Conservation (phyloP, 306 rosid species). For the Dalbergia cultrata region DNA sequence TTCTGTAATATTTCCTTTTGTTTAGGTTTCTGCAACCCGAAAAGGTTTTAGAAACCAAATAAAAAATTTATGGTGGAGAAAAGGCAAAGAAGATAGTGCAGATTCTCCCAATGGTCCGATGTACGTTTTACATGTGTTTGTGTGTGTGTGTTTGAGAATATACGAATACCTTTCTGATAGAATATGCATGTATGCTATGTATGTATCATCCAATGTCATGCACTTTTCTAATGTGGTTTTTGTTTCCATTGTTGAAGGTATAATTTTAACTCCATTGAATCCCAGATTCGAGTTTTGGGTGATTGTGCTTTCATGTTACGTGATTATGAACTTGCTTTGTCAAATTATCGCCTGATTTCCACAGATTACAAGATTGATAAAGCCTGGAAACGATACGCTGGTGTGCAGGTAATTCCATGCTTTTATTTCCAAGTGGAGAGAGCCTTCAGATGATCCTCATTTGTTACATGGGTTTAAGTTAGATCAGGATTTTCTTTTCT, state of each 20-base stretch:
- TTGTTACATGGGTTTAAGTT: slow-evolving; percentile 23
- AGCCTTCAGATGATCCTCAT: slow-evolving; percentile 34
- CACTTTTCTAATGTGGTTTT: slow-evolving; percentile 52
- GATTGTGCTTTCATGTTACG: slow-evolving; percentile 97
- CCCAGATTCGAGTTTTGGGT: slow-evolving; percentile 96
- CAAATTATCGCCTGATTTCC: slow-evolving; percentile 94
- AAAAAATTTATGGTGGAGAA: slow-evolving; percentile 99
- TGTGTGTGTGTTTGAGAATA: not conserved
- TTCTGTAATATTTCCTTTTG: slow-evolving; percentile 39
- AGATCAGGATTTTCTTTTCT: slow-evolving; percentile 40
- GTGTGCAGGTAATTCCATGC: slow-evolving; percentile 80
- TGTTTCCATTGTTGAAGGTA: slow-evolving; percentile 74
- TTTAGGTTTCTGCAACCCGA: slow-evolving; percentile 92
- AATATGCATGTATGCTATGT: slow-evolving; percentile 41
- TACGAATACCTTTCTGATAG: slow-evolving; percentile 42
- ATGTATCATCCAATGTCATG: slow-evolving; percentile 34
- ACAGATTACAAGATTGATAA: slow-evolving; percentile 99
- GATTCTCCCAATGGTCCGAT: slow-evolving; percentile 80
- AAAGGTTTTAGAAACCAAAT: slow-evolving; percentile 95
- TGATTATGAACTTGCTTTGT: slow-evolving; percentile 97
- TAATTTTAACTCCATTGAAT: slow-evolving; percentile 88
- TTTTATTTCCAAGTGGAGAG: slow-evolving; percentile 27
- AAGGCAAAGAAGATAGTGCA: slow-evolving; percentile 90
- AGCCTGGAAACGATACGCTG: slow-evolving; percentile 99
- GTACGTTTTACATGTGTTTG: slow-evolving; percentile 56